Percentiles rank a stretch among this genome's conserved stretches.
Evolutionary conservation across 192 early-diverging fungal species (phyloP).

Genomic region (Coemansia sp.): DNA sequence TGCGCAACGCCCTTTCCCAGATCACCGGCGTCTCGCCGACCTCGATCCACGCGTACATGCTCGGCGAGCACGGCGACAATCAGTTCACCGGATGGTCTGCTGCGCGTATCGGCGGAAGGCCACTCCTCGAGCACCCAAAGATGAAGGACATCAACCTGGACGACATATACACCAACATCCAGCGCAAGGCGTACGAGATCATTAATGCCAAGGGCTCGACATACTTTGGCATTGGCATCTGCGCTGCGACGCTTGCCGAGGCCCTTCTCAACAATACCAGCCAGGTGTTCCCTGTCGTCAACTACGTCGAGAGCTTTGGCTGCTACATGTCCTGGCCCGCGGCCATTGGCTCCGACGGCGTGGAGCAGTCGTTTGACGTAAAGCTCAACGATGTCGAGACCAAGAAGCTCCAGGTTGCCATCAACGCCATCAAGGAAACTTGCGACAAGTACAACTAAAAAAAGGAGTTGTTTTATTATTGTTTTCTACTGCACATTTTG

Average conservation of each 20-base stretch:
- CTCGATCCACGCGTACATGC: slow-evolving; percentile 74
- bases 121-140: slow-evolving; percentile 62
- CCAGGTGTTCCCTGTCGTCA: slow-evolving; percentile 67
- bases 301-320: slow-evolving; percentile 61
- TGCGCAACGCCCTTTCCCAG: slow-evolving; percentile 59
- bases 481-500: not conserved
- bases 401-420: slow-evolving; percentile 56
- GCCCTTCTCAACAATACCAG: slow-evolving; percentile 67
- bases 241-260: slow-evolving; percentile 65
- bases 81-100: slow-evolving; percentile 82
- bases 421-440: slow-evolving; percentile 55
- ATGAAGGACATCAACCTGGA: slow-evolving; percentile 59
- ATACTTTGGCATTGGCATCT: slow-evolving; percentile 81
- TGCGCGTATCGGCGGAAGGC: slow-evolving; percentile 67
- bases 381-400: slow-evolving; percentile 61
- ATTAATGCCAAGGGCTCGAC: slow-evolving; percentile 85
- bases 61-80: slow-evolving; percentile 86
- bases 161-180: slow-evolving; percentile 57
- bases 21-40: slow-evolving; percentile 61
- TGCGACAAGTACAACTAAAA: slow-evolving; percentile 52
- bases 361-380: slow-evolving; percentile 68
- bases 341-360: slow-evolving; percentile 70
- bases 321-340: slow-evolving; percentile 73
- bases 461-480: not conserved
- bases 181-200: slow-evolving; percentile 75